Conservation (phyloP, 1,284 basidiomycete genomes). For the Naganishia albida region DNA sequence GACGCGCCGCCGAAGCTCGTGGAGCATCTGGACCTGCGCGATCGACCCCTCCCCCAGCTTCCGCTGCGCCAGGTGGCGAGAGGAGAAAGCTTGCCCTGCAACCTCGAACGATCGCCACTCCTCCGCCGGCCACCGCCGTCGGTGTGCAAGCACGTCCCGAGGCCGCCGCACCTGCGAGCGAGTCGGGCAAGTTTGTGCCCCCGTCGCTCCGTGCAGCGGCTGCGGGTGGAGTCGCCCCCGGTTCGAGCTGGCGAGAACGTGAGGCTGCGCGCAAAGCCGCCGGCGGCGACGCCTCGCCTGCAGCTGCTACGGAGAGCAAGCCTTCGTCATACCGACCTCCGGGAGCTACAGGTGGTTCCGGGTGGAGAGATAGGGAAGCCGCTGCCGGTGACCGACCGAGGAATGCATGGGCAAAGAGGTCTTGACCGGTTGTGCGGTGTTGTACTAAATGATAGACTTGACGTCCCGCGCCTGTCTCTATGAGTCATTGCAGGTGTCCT, state of each 20-base stretch:
- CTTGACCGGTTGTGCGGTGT: neutral
- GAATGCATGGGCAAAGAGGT: slow-evolving; percentile 26
- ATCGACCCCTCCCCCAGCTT: slow-evolving; percentile 21
- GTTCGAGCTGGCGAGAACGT: slow-evolving; percentile 28
- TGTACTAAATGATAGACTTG: neutral
- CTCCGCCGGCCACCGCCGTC: slow-evolving; percentile 46
- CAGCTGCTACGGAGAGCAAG: slow-evolving; percentile 7
- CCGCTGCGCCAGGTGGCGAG: slow-evolving; percentile 8
- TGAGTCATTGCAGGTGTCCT: neutral
- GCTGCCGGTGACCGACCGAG: slow-evolving; percentile 14
- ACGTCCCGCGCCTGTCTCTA: neutral
- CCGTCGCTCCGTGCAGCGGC: slow-evolving; percentile 9
- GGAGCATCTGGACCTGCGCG: slow-evolving; percentile 46
- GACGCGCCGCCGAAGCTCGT: slow-evolving; percentile 48
- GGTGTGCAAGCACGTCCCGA: slow-evolving; percentile 21
- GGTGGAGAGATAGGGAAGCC: slow-evolving; percentile 22
- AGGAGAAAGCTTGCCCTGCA: slow-evolving; percentile 58
- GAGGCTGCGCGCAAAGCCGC: slow-evolving; percentile 26
- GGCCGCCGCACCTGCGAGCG: slow-evolving; percentile 10
- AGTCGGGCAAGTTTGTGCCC: slow-evolving; percentile 13
- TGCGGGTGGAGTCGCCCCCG: neutral
- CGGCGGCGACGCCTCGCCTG: slow-evolving; percentile 21
- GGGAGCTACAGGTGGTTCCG: slow-evolving; percentile 7
- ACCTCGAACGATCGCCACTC: slow-evolving; percentile 52
- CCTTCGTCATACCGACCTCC: slow-evolving; percentile 17